A percentile compares a stretch with the other conserved stretches of the same genome.
Evolutionary conservation across 768 basidiomycete genomes (phyloP).

Genomic region (Hebeloma cylindrosporum): DNA sequence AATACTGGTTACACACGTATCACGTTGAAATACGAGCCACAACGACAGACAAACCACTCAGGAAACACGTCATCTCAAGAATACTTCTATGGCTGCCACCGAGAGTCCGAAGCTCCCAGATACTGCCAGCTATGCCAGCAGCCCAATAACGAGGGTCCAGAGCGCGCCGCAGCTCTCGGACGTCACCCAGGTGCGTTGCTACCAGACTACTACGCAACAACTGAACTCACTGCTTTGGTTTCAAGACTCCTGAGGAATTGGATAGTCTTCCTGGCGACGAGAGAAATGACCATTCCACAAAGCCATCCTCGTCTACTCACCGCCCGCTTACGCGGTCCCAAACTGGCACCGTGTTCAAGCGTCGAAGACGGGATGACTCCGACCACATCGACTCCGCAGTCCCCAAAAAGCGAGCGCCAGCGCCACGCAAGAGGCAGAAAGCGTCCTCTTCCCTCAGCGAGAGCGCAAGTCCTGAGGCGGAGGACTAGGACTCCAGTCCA

Average conservation of each 20-base stretch:
- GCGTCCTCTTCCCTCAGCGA: conserved; percentile 10
- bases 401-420: conserved; percentile 19
- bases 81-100: no score
- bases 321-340: conserved; percentile 28
- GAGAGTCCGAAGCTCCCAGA: no score
- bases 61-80: no score
- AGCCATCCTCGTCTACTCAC: conserved; percentile 12
- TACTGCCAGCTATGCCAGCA: no score
- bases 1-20: no score
- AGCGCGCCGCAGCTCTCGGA: no score
- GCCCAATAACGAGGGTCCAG: no score
- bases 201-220: no score
- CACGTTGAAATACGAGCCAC: no score
- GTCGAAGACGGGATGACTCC: conserved; percentile 23
- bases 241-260: background rate
- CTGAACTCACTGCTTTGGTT: no score
- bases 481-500: conserved; percentile 17
- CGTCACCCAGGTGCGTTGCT: no score
- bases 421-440: conserved; percentile 24
- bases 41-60: no score
- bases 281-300: background rate
- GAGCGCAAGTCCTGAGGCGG: conserved; percentile 1
- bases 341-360: conserved; percentile 25
- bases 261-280: background rate
- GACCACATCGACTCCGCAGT: conserved; percentile 14